These are phyloP conservation scores for Mitragyna speciosa DNA, from an alignment of 257 asterid genomes.

Conservation along the genomic window DNA sequence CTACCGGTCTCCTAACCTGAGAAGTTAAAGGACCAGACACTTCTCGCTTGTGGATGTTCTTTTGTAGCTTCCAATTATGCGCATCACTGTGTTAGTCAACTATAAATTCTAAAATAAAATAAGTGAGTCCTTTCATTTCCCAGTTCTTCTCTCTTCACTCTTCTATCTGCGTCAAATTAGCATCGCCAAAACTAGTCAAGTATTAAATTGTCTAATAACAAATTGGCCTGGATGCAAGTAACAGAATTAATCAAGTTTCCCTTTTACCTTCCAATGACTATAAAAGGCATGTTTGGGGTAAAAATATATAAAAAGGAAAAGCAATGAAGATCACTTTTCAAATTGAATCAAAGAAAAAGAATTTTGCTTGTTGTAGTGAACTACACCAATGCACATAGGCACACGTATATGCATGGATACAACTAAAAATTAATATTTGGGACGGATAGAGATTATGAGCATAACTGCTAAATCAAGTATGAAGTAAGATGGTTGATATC, in stretches of 20 bases:
- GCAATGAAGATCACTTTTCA: background rate
- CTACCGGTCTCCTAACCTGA: background rate
- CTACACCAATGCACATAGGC: background rate
- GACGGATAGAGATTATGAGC: background rate
- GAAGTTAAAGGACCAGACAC: background rate
- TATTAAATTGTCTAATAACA: background rate
- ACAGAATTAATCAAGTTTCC: too few species aligned
- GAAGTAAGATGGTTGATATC: background rate
- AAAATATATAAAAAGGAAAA: background rate
- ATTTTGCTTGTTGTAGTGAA: background rate
- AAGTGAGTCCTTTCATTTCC: background rate
- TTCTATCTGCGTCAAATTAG: background rate
- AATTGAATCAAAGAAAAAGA: background rate
- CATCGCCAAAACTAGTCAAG: background rate
- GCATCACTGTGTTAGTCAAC: background rate
- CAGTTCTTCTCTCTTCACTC: background rate
- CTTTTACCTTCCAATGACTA: background rate
- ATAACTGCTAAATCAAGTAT: background rate
- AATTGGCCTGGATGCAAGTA: background rate
- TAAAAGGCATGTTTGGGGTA: background rate
- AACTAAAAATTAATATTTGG: background rate
- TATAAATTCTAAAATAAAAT: background rate
- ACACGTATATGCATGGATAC: background rate
- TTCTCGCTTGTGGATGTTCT: background rate
- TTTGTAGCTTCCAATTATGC: background rate